Conservation (phyloP, 306 rosid species). For the Gillenia trifoliata region DNA sequence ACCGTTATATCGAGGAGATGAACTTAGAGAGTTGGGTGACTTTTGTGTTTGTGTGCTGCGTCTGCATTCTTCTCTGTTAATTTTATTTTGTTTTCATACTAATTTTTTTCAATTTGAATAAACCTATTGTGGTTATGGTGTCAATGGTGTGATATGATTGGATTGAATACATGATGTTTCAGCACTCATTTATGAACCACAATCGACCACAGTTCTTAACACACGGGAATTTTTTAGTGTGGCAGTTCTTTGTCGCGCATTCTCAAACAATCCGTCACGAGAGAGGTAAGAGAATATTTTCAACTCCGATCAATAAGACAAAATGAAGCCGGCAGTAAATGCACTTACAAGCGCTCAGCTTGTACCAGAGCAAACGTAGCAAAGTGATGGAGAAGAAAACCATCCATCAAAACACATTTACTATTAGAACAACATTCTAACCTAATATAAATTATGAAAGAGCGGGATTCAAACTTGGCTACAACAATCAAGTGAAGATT, state of each 20-base stretch:
- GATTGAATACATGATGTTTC: background rate
- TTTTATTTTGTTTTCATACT: background rate
- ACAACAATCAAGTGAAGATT: background rate
- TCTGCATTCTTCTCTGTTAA: background rate
- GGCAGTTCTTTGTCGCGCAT: too few species aligned
- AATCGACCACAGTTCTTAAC: too few species aligned
- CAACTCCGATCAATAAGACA: background rate
- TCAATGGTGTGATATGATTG: slow-evolving; percentile 27
- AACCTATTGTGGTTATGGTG: slow-evolving; percentile 18
- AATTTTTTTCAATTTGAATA: slow-evolving; percentile 16
- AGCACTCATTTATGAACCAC: too few species aligned
- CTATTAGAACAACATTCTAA: background rate
- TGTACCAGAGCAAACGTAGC: background rate
- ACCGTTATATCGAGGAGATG: slow-evolving; percentile 36
- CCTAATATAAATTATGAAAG: background rate
- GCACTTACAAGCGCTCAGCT: background rate
- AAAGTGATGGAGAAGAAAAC: background rate
- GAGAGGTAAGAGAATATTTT: background rate
- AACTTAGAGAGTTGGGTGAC: background rate
- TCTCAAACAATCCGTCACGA: too few species aligned
- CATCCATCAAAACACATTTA: too few species aligned
- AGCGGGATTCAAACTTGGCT: background rate
- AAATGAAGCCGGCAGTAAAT: background rate
- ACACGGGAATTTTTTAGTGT: too few species aligned
- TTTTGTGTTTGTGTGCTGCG: slow-evolving; percentile 10